Percentiles rank a stretch among this genome's conserved stretches.
phyloP scores from a whole-genome alignment of 2,329 filamentous ascomycete species.

The Ilyonectria destructans region DNA sequence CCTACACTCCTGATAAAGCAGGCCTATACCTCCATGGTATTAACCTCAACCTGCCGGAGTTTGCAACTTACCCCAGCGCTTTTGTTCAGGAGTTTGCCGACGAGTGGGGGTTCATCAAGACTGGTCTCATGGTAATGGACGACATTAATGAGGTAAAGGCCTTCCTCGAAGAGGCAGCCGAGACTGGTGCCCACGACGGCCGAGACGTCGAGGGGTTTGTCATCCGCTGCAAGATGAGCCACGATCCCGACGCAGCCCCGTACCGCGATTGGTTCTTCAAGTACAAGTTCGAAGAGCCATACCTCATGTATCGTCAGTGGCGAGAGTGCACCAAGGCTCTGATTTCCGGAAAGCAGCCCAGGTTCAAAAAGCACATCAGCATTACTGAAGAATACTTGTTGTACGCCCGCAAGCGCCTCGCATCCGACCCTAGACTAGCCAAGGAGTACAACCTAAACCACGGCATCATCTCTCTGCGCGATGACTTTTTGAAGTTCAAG shows the following conservation, averaged over 20 bases:
- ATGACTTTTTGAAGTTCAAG: constrained; percentile 88
- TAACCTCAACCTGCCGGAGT: constrained; percentile 94
- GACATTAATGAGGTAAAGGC: constrained; percentile 81
- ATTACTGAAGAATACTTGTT: constrained; percentile 94
- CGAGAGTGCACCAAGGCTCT: constrained; percentile 95
- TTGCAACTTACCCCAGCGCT: constrained; percentile 86
- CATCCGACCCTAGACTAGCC: constrained; percentile 76
- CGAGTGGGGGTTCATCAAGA: constrained; percentile 94
- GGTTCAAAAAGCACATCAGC: constrained; percentile 86
- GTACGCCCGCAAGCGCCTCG: constrained; percentile 84
- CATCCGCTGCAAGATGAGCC: constrained; percentile 84
- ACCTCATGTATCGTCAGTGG: constrained; percentile 99
- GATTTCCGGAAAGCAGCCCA: constrained; percentile 82
- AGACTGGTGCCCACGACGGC: constrained; percentile 91
- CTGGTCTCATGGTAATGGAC: constrained; percentile 84
- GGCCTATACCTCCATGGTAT: constrained; percentile 97
- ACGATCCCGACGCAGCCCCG: constrained; percentile 64
- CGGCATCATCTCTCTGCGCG: constrained; percentile 91
- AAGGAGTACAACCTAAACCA: constrained; percentile 89
- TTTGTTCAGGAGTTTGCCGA: constrained; percentile 93
- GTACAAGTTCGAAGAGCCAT: constrained; percentile 99
- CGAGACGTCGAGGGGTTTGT: constrained; percentile 98
- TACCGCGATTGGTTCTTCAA: constrained; percentile 99
- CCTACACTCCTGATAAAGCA: constrained; percentile 85
- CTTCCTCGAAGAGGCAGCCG: constrained; percentile 88